Percentiles rank a stretch among this genome's conserved stretches.
phyloP scores from a whole-genome alignment of 2,329 filamentous ascomycete genomes.

The Claviceps maximensis region DNA sequence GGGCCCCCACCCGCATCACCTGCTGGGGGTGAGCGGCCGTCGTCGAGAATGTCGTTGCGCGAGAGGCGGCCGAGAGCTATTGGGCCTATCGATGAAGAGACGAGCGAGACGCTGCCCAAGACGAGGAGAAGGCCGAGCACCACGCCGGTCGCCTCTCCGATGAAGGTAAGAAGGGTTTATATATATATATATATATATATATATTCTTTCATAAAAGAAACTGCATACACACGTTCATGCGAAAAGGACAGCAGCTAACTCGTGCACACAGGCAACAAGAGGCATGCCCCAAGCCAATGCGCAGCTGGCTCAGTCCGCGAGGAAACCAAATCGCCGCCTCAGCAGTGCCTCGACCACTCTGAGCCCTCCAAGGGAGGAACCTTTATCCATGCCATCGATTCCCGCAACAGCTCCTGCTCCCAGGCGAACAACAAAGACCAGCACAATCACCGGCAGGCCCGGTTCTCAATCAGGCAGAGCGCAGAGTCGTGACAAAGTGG shows the following conservation, averaged over 20 bases:
- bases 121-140: conserved; percentile 50
- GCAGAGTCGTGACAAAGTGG: conserved; percentile 27
- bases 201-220: not conserved
- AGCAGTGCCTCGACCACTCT: conserved; percentile 32
- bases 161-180: conserved; percentile 17
- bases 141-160: conserved; percentile 22
- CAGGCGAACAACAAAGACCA: conserved; percentile 18
- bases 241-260: no score
- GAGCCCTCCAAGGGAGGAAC: conserved; percentile 11
- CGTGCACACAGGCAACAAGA: conserved; percentile 22
- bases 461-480: conserved; percentile 16
- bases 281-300: conserved; percentile 16
- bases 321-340: conserved; percentile 32
- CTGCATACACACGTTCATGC: not conserved
- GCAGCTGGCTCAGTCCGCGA: conserved; percentile 13
- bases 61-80: conserved; percentile 50
- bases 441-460: conserved; percentile 14
- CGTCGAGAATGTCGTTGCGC: conserved; percentile 57
- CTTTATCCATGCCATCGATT: not conserved
- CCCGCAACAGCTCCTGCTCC: conserved; percentile 3
- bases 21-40: conserved; percentile 27
- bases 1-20: conserved; percentile 3
- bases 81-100: conserved; percentile 37
- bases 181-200: no score
- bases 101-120: conserved; percentile 16